These are phyloP conservation scores for Trichoderma virens DNA, from an alignment of 495 filamentous ascomycete genomes.

Conservation along the genomic window DNA sequence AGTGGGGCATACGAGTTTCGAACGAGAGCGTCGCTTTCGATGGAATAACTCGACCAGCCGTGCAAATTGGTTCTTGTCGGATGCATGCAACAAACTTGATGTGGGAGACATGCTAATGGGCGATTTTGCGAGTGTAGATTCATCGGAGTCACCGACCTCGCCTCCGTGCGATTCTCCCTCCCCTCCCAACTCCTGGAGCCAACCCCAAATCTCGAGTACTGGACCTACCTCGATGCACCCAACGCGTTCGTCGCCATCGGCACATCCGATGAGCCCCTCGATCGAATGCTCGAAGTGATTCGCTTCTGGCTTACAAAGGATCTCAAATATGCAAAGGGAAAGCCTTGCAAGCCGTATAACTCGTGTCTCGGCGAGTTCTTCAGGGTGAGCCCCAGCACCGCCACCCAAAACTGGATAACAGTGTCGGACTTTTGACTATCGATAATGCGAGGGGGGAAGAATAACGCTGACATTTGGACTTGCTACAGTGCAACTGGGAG, in stretches of 20 bases:
- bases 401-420: background rate
- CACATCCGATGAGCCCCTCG: constrained; percentile 81
- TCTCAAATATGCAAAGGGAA: constrained; percentile 97
- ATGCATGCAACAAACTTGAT: background rate
- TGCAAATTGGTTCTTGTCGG: background rate
- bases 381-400: constrained; percentile 52
- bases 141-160: constrained; percentile 91
- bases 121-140: constrained; percentile 46
- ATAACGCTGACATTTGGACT: background rate
- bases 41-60: background rate
- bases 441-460: constrained; percentile 10
- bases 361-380: constrained; percentile 97
- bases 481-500: constrained; percentile 79
- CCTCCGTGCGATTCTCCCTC: constrained; percentile 88
- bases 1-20: background rate
- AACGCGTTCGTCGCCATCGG: constrained; percentile 95
- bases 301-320: constrained; percentile 99
- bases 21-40: background rate
- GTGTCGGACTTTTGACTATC: background rate
- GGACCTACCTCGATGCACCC: constrained; percentile 94
- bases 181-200: constrained; percentile 93
- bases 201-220: constrained; percentile 95
- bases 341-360: constrained; percentile 98
- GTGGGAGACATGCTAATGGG: background rate
- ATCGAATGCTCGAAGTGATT: constrained; percentile 86